Base-by-base conservation (phyloP, 805 yeast genomes). In the Kurtzmaniella fragi region DNA sequence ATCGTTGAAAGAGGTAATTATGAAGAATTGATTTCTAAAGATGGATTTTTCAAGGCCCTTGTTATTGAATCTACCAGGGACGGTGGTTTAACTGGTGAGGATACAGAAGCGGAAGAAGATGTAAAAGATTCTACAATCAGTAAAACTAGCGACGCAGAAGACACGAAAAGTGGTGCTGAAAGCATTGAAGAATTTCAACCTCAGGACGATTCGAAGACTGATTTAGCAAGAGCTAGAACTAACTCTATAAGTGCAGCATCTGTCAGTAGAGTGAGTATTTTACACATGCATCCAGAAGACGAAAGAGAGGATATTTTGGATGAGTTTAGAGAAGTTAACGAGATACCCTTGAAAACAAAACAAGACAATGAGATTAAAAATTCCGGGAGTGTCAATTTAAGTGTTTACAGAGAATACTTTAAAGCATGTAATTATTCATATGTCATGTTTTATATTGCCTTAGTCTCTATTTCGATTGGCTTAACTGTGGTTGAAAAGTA, bases 1-100 rank as follows among this genome's bases (percentile, higher is more conserved):
- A 61, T 65, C n/a, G 41, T 47, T n/a, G 72, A 67, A 42, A 42
- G 52, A n/a, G 67, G 87, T 9, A 64, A 70, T 6, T 83, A 73
- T 53, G 53, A 61, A 6, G 72, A 72, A 35, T 69, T 78, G n/a
- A 55, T 74, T 70, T 64, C 43, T 1, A 50, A 47, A 11, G 56
- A 54, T 10, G 60, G 71, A 1, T 62, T 58, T 6, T 57, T 75
- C 20, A 20, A 20, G 8, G 5, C 25, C 8, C 8, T 20, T 20
- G 8, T 20, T 20, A 5, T 20, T 20, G 25, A 20, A 20, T 20
- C 25, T 5, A 20, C 8, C 7, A 20, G 25, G 5, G 25, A 20
- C 8, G 55, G 57, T 3, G 44, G 46, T 11, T 50, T 65, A 40
- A 55, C 62, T 28, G 43, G 44, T 8, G 70, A 64, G 35, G 62